Percentiles rank a stretch among this genome's conserved stretches.
Evolutionary conservation across 306 rosid genomes (phyloP).

Genomic region (Vicia sativa): DNA sequence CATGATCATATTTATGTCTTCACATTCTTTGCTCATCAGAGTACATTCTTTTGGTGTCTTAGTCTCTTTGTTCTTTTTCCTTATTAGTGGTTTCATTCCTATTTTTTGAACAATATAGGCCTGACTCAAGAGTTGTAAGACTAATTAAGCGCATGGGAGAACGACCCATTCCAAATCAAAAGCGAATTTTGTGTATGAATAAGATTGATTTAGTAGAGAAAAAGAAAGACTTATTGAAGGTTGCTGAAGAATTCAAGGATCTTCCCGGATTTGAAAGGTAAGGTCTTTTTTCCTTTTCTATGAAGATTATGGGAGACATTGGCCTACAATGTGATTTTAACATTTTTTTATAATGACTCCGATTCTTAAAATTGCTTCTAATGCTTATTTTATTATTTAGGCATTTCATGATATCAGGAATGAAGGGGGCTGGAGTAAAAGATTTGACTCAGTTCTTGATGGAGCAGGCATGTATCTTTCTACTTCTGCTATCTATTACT

Average conservation of each 20-base stretch:
- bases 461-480: constrained; percentile 80
- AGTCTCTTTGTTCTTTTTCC: constrained; percentile 13
- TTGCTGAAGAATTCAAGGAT: constrained; percentile 79
- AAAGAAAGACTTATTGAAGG: constrained; percentile 84
- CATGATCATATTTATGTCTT: constrained; percentile 18
- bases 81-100: constrained; percentile 25
- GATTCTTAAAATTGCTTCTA: constrained; percentile 36
- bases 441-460: constrained; percentile 69
- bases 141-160: constrained; percentile 80
- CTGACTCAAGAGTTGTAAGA: constrained; percentile 79
- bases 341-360: constrained; percentile 24
- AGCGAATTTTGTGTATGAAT: constrained; percentile 84
- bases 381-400: constrained; percentile 49
- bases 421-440: constrained; percentile 87
- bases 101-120: constrained; percentile 51
- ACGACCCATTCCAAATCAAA: constrained; percentile 65
- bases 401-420: constrained; percentile 92
- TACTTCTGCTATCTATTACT: constrained; percentile 29
- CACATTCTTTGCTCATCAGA: background rate
- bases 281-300: constrained; percentile 30
- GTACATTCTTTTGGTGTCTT: constrained; percentile 1
- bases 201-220: constrained; percentile 92
- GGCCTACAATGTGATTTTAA: constrained; percentile 12
- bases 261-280: constrained; percentile 93
- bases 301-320: constrained; percentile 4